phyloP scores from a whole-genome alignment of 2,329 filamentous ascomycete species.

The Stromatinia cepivora region DNA sequence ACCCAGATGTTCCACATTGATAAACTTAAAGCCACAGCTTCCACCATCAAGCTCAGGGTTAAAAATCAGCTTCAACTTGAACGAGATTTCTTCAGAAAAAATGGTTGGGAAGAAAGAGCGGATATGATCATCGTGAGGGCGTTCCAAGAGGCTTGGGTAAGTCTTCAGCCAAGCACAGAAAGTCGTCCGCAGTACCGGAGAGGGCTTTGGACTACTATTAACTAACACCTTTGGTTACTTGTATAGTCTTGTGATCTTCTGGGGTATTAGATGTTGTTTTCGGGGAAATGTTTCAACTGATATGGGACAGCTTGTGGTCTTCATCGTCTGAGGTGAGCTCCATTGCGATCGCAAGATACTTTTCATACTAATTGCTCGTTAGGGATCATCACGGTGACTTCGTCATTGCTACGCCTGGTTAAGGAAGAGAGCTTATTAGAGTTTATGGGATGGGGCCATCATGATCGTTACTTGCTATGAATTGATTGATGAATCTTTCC shows the following conservation, averaged over 20 bases:
- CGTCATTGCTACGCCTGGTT: neutral
- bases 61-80: neutral
- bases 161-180: neutral
- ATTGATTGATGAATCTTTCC: neutral
- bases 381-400: too few species aligned
- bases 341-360: rapidly evolving
- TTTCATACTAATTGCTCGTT: neutral
- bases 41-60: neutral
- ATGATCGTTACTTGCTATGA: neutral
- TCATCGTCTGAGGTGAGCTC: neutral
- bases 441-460: neutral
- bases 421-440: neutral
- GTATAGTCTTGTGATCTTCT: neutral
- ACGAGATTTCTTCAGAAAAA: neutral
- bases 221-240: neutral
- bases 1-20: neutral
- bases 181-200: neutral
- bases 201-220: neutral
- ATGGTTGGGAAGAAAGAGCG: neutral
- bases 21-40: neutral
- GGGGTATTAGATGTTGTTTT: neutral
- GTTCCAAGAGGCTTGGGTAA: conserved; percentile 4
- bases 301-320: neutral
- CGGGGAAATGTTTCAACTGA: rapidly evolving
- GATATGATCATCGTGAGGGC: neutral